Base-by-base conservation (phyloP, 2,329 filamentous ascomycete genomes). In the Xylaria arbuscula region DNA sequence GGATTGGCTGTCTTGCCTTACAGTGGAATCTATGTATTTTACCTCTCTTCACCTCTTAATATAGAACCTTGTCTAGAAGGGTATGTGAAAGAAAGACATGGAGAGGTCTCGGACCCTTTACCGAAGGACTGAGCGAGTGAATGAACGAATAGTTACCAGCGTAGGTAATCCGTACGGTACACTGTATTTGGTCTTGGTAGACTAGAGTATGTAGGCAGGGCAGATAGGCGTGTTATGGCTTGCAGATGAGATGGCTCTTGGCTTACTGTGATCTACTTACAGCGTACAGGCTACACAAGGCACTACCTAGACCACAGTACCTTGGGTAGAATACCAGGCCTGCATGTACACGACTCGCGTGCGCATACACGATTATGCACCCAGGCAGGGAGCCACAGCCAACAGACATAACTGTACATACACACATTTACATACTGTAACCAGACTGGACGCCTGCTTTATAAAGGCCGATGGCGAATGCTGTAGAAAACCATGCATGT, bases 211-310 rank as follows among this genome's bases (percentile, higher is more conserved):
- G 24, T 28, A 51, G 47, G 47, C 48, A 51, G 22, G 28, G 48
- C 28, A 53, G 48, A 15, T 3, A 32, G 48, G 24, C 28, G n/a
- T 22, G 45, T 22, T 48, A 65, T 68, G 56, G 54, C 56, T 65
- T 42, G 56, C 28, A 61, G 57, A 42, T 58, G 17, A 28, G 40
- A 45, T 47, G 50, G 50, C 36, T 28, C 32, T 59, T 65, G 59
- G 67, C 59, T 69, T 66, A 66, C 67, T 64, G 59, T 59, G 56
- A 38, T 38, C 48, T 54, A 28, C 28, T 13, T 45, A 17, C n/a
- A 7, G n/a, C 13, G 8, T 17, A 45, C 40, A 42, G 11, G 4
- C 13, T 15, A 42, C 11, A 42, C 28, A 28, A 11, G n/a, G 13
- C 24, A 24, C 3, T 51, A n/a, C 48, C 17, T 17, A 40, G n/a